Conservation (phyloP, 768 basidiomycete genomes). For the Leccinum uliginosum region DNA sequence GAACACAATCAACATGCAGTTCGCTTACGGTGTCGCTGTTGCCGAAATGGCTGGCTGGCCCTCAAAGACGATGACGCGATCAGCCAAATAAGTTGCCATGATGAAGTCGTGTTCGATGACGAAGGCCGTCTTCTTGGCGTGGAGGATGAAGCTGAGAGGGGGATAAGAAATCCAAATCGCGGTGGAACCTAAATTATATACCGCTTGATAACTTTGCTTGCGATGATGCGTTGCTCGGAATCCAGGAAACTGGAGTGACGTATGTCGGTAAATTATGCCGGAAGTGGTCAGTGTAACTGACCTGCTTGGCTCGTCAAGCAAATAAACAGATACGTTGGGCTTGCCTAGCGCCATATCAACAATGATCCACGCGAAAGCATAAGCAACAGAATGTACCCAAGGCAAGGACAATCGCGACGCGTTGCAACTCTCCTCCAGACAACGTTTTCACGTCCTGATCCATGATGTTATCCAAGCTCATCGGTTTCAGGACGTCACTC, state of each 20-base stretch:
- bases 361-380: not conserved
- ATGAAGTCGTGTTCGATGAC: slow-evolving; percentile 99
- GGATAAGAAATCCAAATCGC: slow-evolving; percentile 1
- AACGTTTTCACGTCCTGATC: slow-evolving; percentile 98
- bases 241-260: slow-evolving; percentile 72
- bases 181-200: slow-evolving; percentile 26
- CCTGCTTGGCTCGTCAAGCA: slow-evolving; percentile 93
- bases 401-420: slow-evolving; percentile 93
- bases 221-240: slow-evolving; percentile 98
- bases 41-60: slow-evolving; percentile 83
- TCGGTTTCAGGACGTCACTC: slow-evolving; percentile 95
- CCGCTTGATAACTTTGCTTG: slow-evolving; percentile 97
- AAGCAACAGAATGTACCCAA: slow-evolving; percentile 49
- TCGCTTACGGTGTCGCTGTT: slow-evolving; percentile 81
- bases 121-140: slow-evolving; percentile 97
- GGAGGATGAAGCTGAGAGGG: slow-evolving; percentile 73
- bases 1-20: not conserved
- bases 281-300: slow-evolving; percentile 27
- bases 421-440: slow-evolving; percentile 96
- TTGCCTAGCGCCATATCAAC: slow-evolving; percentile 44
- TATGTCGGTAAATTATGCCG: slow-evolving; percentile 2
- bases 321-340: slow-evolving; percentile 80
- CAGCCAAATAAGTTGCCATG: slow-evolving; percentile 99
- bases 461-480: slow-evolving; percentile 91
- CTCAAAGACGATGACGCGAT: slow-evolving; percentile 92